Evolutionary conservation across 345 rosid species (phyloP).

Genomic region (Odontarrhena argentea): DNA sequence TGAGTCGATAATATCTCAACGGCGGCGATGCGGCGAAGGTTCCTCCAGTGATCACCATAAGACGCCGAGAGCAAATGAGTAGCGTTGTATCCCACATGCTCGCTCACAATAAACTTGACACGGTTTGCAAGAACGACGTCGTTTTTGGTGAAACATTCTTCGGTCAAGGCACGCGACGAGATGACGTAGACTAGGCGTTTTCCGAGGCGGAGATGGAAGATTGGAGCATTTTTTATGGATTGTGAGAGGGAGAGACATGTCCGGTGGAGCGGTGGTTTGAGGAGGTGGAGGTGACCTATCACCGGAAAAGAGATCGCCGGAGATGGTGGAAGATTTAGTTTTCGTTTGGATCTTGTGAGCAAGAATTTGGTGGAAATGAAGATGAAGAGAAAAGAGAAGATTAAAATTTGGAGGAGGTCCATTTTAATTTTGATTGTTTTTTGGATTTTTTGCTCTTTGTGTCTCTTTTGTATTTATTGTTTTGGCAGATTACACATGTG

Average conservation of each 20-base stretch:
- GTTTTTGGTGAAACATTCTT: constrained; percentile 60
- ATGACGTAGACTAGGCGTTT: constrained; percentile 41
- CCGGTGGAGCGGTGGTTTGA: constrained; percentile 37
- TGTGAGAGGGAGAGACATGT: constrained; percentile 35
- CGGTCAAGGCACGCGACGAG: constrained; percentile 40
- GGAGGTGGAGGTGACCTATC: constrained; percentile 51
- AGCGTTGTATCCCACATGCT: constrained; percentile 50
- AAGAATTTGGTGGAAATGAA: constrained; percentile 21
- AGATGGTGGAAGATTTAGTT: constrained; percentile 46
- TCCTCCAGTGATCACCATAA: constrained; percentile 65
- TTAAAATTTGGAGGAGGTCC: background rate
- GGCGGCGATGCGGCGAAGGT: constrained; percentile 52
- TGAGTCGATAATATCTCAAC: constrained; percentile 46
- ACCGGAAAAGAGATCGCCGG: constrained; percentile 45
- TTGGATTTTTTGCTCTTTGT: no score
- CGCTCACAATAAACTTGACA: constrained; percentile 34
- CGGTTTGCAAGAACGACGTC: constrained; percentile 54
- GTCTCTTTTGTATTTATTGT: no score
- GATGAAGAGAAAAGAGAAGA: constrained; percentile 15
- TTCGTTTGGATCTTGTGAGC: constrained; percentile 1
- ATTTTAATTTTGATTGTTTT: background rate
- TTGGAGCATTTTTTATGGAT: constrained; percentile 44
- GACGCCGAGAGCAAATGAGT: constrained; percentile 38
- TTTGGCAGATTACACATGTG: no score
- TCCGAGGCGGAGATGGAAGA: constrained; percentile 51